phyloP scores from a whole-genome alignment of 805 yeast genomes.

The Jamesozyma gamospora region DNA sequence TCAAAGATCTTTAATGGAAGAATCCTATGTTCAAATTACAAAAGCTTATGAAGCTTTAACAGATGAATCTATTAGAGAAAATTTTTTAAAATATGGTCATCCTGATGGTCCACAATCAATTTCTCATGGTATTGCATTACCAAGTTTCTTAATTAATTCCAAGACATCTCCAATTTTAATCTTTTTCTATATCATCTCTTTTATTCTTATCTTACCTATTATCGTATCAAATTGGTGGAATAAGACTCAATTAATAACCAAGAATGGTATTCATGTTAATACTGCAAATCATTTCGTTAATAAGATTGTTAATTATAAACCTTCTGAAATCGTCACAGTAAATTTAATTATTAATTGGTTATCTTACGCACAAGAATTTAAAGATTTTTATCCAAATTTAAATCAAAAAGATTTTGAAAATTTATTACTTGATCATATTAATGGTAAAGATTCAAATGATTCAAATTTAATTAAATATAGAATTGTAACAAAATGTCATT shows the following conservation, averaged over 20 bases:
- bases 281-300: constrained; percentile 78
- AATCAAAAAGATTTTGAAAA: constrained; percentile 39
- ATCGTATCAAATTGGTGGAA: constrained; percentile 89
- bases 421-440: constrained; percentile 48
- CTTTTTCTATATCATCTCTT: constrained; percentile 54
- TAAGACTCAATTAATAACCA: constrained; percentile 67
- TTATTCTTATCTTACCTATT: constrained; percentile 72
- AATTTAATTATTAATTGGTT: constrained; percentile 49
- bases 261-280: constrained; percentile 67
- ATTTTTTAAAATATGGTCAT: constrained; percentile 81
- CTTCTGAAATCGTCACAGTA: constrained; percentile 51
- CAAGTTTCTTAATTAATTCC: constrained; percentile 82
- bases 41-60: constrained; percentile 94
- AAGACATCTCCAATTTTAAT: constrained; percentile 57
- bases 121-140: constrained; percentile 89
- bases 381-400: constrained; percentile 32
- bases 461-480: constrained; percentile 35
- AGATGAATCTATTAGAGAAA: constrained; percentile 74
- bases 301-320: constrained; percentile 61
- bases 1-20: constrained; percentile 53
- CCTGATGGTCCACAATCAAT: constrained; percentile 96
- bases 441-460: constrained; percentile 39
- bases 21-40: constrained; percentile 66
- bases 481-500: constrained; percentile 54
- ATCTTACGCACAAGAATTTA: constrained; percentile 58